Evolutionary conservation across 768 basidiomycete genomes (phyloP).

Genomic region (Serendipita sp.): DNA sequence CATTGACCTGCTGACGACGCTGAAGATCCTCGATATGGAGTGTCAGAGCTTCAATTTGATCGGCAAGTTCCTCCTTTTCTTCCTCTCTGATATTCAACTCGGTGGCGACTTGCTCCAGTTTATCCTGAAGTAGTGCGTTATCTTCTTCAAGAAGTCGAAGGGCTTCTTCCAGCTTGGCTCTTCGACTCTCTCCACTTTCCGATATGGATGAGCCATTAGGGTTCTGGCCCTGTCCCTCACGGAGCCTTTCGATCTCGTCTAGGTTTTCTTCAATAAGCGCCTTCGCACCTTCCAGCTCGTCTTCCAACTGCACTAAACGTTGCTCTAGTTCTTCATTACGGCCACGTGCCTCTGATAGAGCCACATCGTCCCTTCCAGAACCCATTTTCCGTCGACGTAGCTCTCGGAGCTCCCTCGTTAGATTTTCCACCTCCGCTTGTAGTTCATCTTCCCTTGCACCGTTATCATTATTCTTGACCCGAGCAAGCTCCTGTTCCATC

Average conservation of each 20-base stretch:
- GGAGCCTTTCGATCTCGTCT: slow-evolving; percentile 64
- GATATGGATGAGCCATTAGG: slow-evolving; percentile 24
- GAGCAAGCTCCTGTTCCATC: slow-evolving; percentile 64
- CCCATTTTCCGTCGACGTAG: slow-evolving; percentile 36
- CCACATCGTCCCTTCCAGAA: slow-evolving; percentile 29
- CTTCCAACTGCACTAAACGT: slow-evolving; percentile 19
- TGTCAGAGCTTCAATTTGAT: slow-evolving; percentile 45
- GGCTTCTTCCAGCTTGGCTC: slow-evolving; percentile 31
- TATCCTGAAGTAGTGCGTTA: slow-evolving; percentile 52
- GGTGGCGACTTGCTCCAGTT: slow-evolving; percentile 36
- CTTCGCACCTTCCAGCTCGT: slow-evolving; percentile 53
- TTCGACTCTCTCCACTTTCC: slow-evolving; percentile 25
- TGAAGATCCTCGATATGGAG: slow-evolving; percentile 54
- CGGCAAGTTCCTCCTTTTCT: slow-evolving; percentile 53
- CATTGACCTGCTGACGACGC: slow-evolving; percentile 43
- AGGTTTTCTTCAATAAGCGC: slow-evolving; percentile 64
- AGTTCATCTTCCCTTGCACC: slow-evolving; percentile 52
- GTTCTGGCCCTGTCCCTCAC: slow-evolving; percentile 45
- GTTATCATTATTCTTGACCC: slow-evolving; percentile 36
- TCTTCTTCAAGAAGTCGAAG: slow-evolving; percentile 45
- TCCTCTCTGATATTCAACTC: slow-evolving; percentile 31
- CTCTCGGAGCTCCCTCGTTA: slow-evolving; percentile 53
- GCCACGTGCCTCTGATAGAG: slow-evolving; percentile 38
- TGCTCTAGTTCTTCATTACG: slow-evolving; percentile 50
- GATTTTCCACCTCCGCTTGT: slow-evolving; percentile 55